phyloP scores from a whole-genome alignment of 805 yeast species.

The Nadsonia fulvescens region DNA sequence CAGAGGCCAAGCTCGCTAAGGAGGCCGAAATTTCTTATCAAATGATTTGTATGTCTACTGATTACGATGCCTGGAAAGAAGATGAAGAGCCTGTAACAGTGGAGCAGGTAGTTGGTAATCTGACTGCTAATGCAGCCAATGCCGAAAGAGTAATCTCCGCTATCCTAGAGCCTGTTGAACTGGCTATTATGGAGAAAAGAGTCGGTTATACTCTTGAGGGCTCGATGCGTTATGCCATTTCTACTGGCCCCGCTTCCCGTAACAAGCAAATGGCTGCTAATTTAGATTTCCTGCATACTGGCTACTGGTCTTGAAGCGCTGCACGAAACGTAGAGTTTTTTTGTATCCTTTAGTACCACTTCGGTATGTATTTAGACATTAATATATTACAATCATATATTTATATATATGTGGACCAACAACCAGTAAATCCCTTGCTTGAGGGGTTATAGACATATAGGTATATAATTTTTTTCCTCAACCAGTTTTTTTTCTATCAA shows the following conservation, averaged over 20 bases:
- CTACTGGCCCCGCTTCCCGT: constrained; percentile 59
- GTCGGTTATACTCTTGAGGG: constrained; percentile 60
- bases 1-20: constrained; percentile 93
- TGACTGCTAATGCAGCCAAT: constrained; percentile 71
- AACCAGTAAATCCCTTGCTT: too few relatives aligned
- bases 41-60: constrained; percentile 98
- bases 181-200: constrained; percentile 32
- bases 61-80: constrained; percentile 97
- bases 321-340: too few relatives aligned
- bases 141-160: constrained; percentile 64
- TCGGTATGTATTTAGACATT: too few relatives aligned
- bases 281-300: constrained; percentile 80
- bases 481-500: too few relatives aligned
- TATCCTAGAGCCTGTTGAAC: constrained; percentile 49
- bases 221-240: constrained; percentile 61
- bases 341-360: too few relatives aligned
- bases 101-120: constrained; percentile 86
- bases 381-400: too few relatives aligned
- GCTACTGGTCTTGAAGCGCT: too few relatives aligned
- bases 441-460: too few relatives aligned
- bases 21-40: constrained; percentile 96
- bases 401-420: too few relatives aligned
- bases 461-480: too few relatives aligned
- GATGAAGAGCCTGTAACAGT: constrained; percentile 93
- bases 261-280: constrained; percentile 55